Percentiles rank a stretch among this genome's conserved stretches.
These are phyloP conservation scores for Anethum foeniculum DNA, from an alignment of 140 eudicot genomes.

Conservation along the genomic window DNA sequence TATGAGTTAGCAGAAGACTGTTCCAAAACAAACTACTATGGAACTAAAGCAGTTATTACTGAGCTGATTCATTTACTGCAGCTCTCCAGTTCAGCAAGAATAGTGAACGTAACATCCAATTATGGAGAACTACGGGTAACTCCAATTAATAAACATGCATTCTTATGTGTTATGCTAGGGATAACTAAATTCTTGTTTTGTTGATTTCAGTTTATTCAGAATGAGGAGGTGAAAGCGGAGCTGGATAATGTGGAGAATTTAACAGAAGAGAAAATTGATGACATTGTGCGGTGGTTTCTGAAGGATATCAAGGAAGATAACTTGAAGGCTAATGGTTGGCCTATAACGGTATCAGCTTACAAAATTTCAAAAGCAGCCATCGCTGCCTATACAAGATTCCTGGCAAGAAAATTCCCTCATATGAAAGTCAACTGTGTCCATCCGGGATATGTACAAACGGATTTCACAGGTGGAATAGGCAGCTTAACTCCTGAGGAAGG, in stretches of 20 bases:
- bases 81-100: conserved; percentile 5
- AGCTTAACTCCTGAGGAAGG: conserved; percentile 21
- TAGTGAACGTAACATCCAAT: background rate
- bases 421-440: conserved; percentile 3
- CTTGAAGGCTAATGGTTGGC: conserved; percentile 16
- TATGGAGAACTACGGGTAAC: background rate
- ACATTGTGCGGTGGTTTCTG: conserved; percentile 16
- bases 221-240: conserved; percentile 23
- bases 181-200: background rate
- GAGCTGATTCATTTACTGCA: conserved; percentile 1
- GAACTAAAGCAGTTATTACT: background rate
- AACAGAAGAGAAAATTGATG: conserved; percentile 19
- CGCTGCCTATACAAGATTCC: conserved; percentile 3
- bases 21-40: background rate
- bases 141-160: background rate
- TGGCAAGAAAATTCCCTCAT: background rate
- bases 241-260: conserved; percentile 12
- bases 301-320: conserved; percentile 22
- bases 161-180: background rate
- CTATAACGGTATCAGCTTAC: conserved; percentile 3
- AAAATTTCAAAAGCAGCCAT: conserved; percentile 7
- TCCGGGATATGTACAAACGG: background rate
- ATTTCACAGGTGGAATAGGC: background rate
- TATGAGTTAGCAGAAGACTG: background rate
- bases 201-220: conserved; percentile 15